Evolutionary conservation across 2,329 filamentous ascomycete genomes (phyloP).

Genomic region (Monosporascus sp.): DNA sequence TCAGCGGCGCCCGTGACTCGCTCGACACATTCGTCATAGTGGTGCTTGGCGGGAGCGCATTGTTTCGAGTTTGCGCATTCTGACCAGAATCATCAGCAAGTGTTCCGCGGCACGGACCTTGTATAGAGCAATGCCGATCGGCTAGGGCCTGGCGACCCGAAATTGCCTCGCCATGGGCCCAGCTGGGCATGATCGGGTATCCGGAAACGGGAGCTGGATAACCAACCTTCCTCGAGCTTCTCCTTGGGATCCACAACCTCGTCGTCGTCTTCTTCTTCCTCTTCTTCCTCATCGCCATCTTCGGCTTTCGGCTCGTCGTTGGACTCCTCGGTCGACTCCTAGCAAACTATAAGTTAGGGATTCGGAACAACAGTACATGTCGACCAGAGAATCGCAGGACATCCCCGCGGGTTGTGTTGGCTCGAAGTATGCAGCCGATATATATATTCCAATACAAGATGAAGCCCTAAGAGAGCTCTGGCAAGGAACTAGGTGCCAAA

Average conservation of each 20-base stretch:
- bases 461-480: too few species aligned
- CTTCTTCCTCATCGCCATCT: slow-evolving; percentile 60
- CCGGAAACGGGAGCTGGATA: neutral
- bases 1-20: slow-evolving; percentile 71
- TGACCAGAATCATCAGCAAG: slow-evolving; percentile 36
- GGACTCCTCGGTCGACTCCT: slow-evolving; percentile 42
- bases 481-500: slow-evolving; percentile 13
- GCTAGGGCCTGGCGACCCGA: too few species aligned
- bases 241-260: slow-evolving; percentile 84
- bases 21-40: slow-evolving; percentile 97
- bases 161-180: neutral
- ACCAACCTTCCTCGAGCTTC: slow-evolving; percentile 85
- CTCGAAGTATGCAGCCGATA: too few species aligned
- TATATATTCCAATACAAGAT: too few species aligned
- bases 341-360: too few species aligned
- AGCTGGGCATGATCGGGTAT: neutral
- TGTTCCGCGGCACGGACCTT: neutral
- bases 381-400: too few species aligned
- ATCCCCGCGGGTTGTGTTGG: too few species aligned
- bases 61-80: slow-evolving; percentile 84
- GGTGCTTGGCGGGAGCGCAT: slow-evolving; percentile 88
- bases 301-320: slow-evolving; percentile 44
- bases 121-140: neutral
- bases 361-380: too few species aligned
- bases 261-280: slow-evolving; percentile 75